Evolutionary conservation across 345 rosid species (phyloP), one percentile per base, ranked within the genome.

Genomic region (Sisymbrium altissimum): DNA sequence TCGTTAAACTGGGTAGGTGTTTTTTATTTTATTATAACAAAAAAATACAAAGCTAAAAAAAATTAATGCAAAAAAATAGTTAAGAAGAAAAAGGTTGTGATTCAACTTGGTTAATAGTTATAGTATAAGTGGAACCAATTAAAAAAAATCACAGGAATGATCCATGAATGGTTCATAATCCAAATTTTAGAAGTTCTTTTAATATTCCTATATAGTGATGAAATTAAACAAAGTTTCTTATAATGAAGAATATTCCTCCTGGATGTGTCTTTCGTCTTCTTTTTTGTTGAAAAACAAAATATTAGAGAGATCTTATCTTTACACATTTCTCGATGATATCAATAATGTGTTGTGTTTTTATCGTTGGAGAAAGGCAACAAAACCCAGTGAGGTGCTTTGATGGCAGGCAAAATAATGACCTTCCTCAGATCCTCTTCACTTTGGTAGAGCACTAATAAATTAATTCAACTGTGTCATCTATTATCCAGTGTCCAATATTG

Each of bases 331-430:
- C 76, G 45, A 69, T 33, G 70, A 53, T 23, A 50, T 53, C 50
- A 76, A 76, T 76, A 69, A 69, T 69, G 65, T 14, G 23, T 12
- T 48, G 54, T 30, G 30, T 12, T 25, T 33, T 33, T 27, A 29
- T 29, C 1, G 54, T 19, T 48, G 61, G 67, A 58, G 67, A 66
- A 66, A 48, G 73, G 68, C 67, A 74, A 48, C 68, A 66, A 58
- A 74, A 57, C 17, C 30, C 38, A 66, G 58, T 46, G 50, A 75
- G 64, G 66, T 74, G 66, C 52, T 36, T 58, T 59, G 63, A 75
- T 75, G 79, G 79, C 73, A 75, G 68, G 73, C 79, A 67, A 60
- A 68, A 75, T 75, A 60, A 75, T 75, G 73, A 52, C 63, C 14
- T 74, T 48, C 43, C 50, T 45, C 50, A 33, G 30, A 36, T 66